These are phyloP conservation scores for Punica granatum DNA, from an alignment of 345 rosid species.

Conservation along the genomic window DNA sequence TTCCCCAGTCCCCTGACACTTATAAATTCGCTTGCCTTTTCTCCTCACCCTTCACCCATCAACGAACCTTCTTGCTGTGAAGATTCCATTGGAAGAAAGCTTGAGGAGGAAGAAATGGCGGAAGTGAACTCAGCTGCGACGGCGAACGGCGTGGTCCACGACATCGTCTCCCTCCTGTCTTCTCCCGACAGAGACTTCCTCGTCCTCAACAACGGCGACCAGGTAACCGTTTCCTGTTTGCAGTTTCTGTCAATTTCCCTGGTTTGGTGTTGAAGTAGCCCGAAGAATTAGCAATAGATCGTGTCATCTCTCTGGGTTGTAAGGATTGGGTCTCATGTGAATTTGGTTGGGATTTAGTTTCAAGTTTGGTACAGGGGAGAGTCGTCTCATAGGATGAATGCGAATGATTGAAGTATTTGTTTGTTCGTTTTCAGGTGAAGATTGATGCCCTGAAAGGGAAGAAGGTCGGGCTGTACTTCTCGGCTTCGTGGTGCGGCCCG, in stretches of 20 bases:
- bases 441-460: conserved; percentile 65
- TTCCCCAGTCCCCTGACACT: no score
- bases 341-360: not conserved
- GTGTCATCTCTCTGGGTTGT: no score
- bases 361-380: not conserved
- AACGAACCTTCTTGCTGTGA: not conserved
- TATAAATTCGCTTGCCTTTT: no score
- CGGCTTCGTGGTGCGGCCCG: conserved; percentile 85
- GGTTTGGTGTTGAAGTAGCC: no score
- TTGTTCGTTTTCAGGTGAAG: conserved; percentile 33
- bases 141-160: conserved; percentile 7
- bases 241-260: conserved; percentile 26
- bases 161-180: conserved; percentile 36
- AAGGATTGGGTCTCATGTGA: no score
- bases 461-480: conserved; percentile 70
- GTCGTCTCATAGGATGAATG: no score
- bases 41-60: not conserved
- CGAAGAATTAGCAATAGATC: no score
- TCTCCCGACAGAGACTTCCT: conserved; percentile 56
- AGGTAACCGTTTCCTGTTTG: conserved; percentile 17
- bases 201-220: conserved; percentile 50
- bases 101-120: not conserved
- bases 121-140: not conserved
- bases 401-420: not conserved
- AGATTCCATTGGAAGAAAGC: not conserved